Conservation (phyloP, 2,329 filamentous ascomycete species). For the Cordyceps tenuipes region DNA sequence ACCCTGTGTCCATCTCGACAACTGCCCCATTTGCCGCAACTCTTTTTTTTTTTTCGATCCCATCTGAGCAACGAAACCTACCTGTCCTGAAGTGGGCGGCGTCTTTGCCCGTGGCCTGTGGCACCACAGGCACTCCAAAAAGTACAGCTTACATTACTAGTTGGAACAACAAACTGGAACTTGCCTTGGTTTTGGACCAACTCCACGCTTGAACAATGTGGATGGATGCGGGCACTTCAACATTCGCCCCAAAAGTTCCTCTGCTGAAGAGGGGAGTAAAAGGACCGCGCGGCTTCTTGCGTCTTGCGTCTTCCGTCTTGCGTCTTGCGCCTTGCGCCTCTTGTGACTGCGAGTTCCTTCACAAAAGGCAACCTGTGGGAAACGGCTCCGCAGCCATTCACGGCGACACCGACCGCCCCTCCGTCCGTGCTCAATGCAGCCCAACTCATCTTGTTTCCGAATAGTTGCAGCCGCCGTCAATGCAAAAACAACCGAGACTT, state of each 20-base stretch:
- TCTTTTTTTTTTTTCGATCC: neutral
- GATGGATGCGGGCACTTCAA: neutral
- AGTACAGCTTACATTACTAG: too few relatives aligned
- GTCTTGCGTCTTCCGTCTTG: neutral
- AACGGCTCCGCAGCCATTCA: neutral
- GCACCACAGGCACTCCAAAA: too few relatives aligned
- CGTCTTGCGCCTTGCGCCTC: too few relatives aligned
- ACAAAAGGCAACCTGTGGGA: neutral
- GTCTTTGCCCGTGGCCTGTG: too few relatives aligned
- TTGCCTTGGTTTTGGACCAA: neutral
- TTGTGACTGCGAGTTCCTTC: neutral
- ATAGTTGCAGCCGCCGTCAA: neutral
- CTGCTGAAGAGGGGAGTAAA: neutral
- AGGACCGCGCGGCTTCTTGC: neutral
- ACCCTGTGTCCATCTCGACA: neutral
- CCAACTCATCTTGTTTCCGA: neutral
- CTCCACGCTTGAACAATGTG: neutral
- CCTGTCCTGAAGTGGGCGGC: neutral
- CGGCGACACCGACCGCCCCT: conserved; percentile 3
- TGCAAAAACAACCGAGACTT: neutral
- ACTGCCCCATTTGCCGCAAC: neutral
- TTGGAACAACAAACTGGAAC: too few relatives aligned
- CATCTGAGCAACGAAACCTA: neutral
- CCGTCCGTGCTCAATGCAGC: conserved; percentile 8
- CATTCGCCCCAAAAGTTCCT: neutral